Evolutionary conservation across 1,284 basidiomycete genomes (phyloP), one percentile per base, ranked within the genome.

Genomic region (Rhodotorula sp.): DNA sequence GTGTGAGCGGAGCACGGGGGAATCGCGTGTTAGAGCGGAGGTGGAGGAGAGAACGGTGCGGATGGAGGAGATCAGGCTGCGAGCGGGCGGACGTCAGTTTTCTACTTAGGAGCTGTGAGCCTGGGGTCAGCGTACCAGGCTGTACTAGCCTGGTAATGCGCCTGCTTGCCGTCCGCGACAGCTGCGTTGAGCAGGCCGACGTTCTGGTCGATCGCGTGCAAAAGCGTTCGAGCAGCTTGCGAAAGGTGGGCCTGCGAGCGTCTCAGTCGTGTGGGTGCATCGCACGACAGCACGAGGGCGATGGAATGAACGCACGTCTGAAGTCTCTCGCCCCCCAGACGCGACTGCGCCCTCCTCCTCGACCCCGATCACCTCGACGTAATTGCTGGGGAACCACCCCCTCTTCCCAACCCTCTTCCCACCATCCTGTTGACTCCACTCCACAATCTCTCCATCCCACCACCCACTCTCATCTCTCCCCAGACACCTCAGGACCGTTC

Each of bases 381-480:
- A 85, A 72, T 84, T 85, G 75, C 91, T 93, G n/a, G 95, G 95
- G 81, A 98, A 98, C 95, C 95, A 99, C n/a, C 96, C 96, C 76
- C 93, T 75, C 24, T 71, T 76, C 27, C 75, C 72, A 29, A 27
- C 51, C 44, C 29, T 22, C 27, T 22, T 29, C 44, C 5, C 13
- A 8, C 56, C 39, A 7, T 24, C n/a, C 24, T 30, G 27, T 6
- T 29, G n/a, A 6, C 13, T 10, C 27, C 4, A 2, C 13, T 22
- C 32, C 7, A 63, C 30, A 10, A 96, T 81, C 81, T 98, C 93
- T 17, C 96, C 95, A 79, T 99, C 94, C 95, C 95, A 98, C 96
- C 96, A 99, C 0, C 95, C 96, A 71, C 90, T 92, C 0, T 85
- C 74, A 81, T 98, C 94, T 73, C 88, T 86, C 77, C 91, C 92